A percentile compares a stretch with the other conserved stretches of the same genome.
These are phyloP conservation scores for Umbelopsis sp. DNA, from an alignment of 371 early-diverging fungal genomes.

Conservation along the genomic window DNA sequence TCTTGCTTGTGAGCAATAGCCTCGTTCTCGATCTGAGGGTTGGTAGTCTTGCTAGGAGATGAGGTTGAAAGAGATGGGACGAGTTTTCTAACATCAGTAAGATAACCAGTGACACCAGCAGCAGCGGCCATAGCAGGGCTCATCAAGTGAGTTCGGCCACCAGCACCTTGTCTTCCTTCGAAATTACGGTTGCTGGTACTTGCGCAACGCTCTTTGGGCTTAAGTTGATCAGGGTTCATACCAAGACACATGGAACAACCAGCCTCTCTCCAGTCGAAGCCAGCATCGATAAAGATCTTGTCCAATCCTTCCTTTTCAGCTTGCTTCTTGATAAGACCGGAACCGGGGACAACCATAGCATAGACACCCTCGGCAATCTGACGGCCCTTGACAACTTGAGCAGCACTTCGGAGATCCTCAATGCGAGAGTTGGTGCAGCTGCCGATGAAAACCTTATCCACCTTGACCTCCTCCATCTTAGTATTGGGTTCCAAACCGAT, in stretches of 20 bases:
- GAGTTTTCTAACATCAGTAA: slow-evolving; percentile 51
- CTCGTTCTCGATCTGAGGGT: slow-evolving; percentile 27
- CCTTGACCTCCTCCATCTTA: slow-evolving; percentile 56
- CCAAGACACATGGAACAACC: slow-evolving; percentile 79
- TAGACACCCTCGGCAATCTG: slow-evolving; percentile 64
- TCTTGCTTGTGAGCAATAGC: slow-evolving; percentile 24
- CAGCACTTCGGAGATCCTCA: slow-evolving; percentile 72
- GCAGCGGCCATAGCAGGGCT: slow-evolving; percentile 60
- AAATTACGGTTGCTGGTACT: slow-evolving; percentile 76
- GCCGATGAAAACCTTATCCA: slow-evolving; percentile 74
- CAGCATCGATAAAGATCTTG: slow-evolving; percentile 66
- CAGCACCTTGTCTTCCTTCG: slow-evolving; percentile 73
- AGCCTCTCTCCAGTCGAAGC: slow-evolving; percentile 76
- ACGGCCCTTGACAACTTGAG: slow-evolving; percentile 63
- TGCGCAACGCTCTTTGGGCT: slow-evolving; percentile 71
- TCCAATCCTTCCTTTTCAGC: slow-evolving; percentile 73
- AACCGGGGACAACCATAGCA: slow-evolving; percentile 76
- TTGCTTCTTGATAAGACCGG: slow-evolving; percentile 70
- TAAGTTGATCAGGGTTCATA: slow-evolving; percentile 75
- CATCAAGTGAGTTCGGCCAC: slow-evolving; percentile 60
- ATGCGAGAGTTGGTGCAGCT: slow-evolving; percentile 79
- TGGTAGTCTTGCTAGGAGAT: background rate
- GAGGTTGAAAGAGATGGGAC: slow-evolving; percentile 13
- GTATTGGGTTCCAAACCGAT: slow-evolving; percentile 71
- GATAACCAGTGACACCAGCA: slow-evolving; percentile 48